Percentiles rank a stretch among this genome's conserved stretches.
Evolutionary conservation across 208 protist species (phyloP).

Genomic region (Phytomonas francai): DNA sequence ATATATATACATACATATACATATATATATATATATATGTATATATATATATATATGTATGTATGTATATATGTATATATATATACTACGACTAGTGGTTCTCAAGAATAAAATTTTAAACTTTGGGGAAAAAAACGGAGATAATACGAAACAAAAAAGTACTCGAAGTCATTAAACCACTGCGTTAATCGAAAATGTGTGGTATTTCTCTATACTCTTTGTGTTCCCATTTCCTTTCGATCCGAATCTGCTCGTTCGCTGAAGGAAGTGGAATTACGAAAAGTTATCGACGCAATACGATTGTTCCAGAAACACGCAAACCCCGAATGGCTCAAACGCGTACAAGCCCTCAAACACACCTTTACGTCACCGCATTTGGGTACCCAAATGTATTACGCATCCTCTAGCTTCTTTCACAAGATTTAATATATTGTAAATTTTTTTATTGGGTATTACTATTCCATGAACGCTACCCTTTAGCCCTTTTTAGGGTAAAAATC

Average conservation of each 20-base stretch:
- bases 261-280: neutral
- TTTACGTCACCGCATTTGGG: neutral
- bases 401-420: neutral
- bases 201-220: neutral
- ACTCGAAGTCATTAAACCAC: neutral
- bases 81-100: neutral
- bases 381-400: neutral
- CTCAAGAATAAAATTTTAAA: neutral
- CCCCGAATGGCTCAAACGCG: neutral
- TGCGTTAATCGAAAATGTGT: neutral
- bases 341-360: neutral
- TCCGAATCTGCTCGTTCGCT: neutral
- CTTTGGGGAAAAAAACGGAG: neutral
- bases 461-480: neutral
- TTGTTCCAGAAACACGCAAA: neutral
- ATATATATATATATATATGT: neutral
- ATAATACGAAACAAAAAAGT: neutral
- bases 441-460: neutral
- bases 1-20: neutral
- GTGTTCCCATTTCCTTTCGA: neutral
- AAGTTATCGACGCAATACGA: neutral
- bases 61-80: neutral
- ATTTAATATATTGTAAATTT: neutral
- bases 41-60: neutral
- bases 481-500: neutral